Conservation (phyloP, 2,329 filamentous ascomycete genomes). For the Aspergillus fumigatiaffinis region DNA sequence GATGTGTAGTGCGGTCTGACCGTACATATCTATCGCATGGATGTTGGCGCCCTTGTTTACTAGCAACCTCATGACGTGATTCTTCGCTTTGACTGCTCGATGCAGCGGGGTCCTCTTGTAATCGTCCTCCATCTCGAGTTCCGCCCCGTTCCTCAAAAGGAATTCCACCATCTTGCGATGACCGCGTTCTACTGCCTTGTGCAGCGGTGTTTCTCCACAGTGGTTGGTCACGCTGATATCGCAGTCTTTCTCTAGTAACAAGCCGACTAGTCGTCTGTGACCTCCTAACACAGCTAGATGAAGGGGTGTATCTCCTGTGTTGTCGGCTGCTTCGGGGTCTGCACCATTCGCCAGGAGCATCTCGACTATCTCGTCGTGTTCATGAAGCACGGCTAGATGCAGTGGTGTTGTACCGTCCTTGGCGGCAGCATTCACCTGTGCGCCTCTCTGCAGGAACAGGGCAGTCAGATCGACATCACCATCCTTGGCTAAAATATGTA, state of each 20-base stretch:
- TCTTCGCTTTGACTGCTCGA: slow-evolving; percentile 15
- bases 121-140: slow-evolving; percentile 23
- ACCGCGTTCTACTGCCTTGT: slow-evolving; percentile 25
- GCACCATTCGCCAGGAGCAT: slow-evolving; percentile 22
- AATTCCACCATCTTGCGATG: slow-evolving; percentile 25
- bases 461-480: slow-evolving; percentile 15
- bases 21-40: slow-evolving; percentile 18
- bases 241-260: slow-evolving; percentile 21
- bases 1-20: slow-evolving; percentile 21
- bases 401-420: slow-evolving; percentile 19
- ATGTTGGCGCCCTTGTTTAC: slow-evolving; percentile 17
- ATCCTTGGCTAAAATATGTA: slow-evolving; percentile 16
- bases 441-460: slow-evolving; percentile 12
- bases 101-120: slow-evolving; percentile 19
- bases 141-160: slow-evolving; percentile 22
- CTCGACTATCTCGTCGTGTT: slow-evolving; percentile 20
- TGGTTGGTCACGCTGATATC: slow-evolving; percentile 23
- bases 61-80: slow-evolving; percentile 18
- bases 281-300: slow-evolving; percentile 19
- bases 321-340: slow-evolving; percentile 22
- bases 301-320: slow-evolving; percentile 21
- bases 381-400: slow-evolving; percentile 18
- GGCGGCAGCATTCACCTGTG: slow-evolving; percentile 11
- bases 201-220: slow-evolving; percentile 25
- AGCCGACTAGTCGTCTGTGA: slow-evolving; percentile 13